Conservation (phyloP, 192 early-diverging fungal genomes). For the Entophlyctis helioformis region DNA sequence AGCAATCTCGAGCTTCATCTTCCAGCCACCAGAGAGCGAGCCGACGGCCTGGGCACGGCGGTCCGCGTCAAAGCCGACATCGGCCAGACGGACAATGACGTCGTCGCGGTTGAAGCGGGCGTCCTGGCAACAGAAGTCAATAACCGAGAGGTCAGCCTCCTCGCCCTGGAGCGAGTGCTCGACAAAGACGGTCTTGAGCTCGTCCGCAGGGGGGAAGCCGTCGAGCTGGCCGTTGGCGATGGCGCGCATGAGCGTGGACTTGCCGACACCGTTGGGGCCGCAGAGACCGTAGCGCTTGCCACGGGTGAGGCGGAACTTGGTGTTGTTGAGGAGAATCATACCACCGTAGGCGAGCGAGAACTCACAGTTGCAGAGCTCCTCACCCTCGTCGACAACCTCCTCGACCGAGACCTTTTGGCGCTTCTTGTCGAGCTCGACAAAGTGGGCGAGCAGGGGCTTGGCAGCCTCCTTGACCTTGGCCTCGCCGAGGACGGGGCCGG, state of each 20-base stretch:
- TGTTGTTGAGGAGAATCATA: constrained; percentile 66
- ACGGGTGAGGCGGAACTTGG: constrained; percentile 50
- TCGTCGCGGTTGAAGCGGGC: constrained; percentile 33
- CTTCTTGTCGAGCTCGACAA: constrained; percentile 23
- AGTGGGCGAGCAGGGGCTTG: constrained; percentile 32
- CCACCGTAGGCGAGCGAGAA: constrained; percentile 77
- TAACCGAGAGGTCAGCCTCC: constrained; percentile 55
- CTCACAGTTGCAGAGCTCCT: constrained; percentile 59
- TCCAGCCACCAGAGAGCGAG: constrained; percentile 75
- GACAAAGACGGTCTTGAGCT: constrained; percentile 68
- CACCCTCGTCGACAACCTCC: constrained; percentile 30
- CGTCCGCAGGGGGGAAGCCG: constrained; percentile 66
- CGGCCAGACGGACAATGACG: constrained; percentile 37
- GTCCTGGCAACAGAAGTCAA: constrained; percentile 55
- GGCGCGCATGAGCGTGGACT: constrained; percentile 76
- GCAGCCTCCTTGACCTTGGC: constrained; percentile 35
- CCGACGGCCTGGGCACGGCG: constrained; percentile 52
- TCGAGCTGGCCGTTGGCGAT: constrained; percentile 74
- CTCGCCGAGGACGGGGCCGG: constrained; percentile 38
- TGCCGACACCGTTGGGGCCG: constrained; percentile 76
- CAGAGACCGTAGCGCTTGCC: constrained; percentile 73
- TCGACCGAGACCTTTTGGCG: constrained; percentile 12
- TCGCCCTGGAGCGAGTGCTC: constrained; percentile 65
- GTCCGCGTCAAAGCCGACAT: constrained; percentile 58
- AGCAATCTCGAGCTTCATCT: constrained; percentile 81